These are phyloP conservation scores for Ogataea angusta DNA, from an alignment of 805 yeast genomes.

Conservation along the genomic window DNA sequence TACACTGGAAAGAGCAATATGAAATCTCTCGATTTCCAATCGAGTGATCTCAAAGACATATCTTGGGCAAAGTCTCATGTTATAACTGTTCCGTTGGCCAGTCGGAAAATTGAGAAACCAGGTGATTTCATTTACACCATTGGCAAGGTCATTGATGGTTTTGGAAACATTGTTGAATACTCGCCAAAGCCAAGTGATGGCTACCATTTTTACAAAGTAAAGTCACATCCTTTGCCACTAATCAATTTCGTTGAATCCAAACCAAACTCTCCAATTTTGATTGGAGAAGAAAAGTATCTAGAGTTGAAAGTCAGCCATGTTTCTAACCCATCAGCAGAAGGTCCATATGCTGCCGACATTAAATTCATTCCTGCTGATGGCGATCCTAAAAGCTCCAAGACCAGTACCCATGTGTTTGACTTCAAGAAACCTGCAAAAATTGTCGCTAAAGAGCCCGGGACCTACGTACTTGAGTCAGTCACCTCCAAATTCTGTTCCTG, in stretches of 20 bases:
- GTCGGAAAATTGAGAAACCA: conserved; percentile 28
- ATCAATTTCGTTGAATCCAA: conserved; percentile 42
- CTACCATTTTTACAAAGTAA: conserved; percentile 43
- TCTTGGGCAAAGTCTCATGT: conserved; percentile 33
- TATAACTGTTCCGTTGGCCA: conserved; percentile 28
- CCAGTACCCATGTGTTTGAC: conserved; percentile 28
- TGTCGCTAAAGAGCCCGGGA: conserved; percentile 58
- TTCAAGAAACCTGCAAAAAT: conserved; percentile 30
- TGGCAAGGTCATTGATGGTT: conserved; percentile 59
- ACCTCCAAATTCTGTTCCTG: conserved; percentile 67
- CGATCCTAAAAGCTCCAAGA: conserved; percentile 6
- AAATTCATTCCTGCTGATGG: conserved; percentile 31
- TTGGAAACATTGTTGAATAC: conserved; percentile 56
- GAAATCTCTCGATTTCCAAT: conserved; percentile 26
- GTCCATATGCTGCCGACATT: conserved; percentile 44
- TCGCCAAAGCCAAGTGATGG: conserved; percentile 33
- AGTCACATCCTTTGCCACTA: conserved; percentile 54
- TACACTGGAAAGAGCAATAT: conserved; percentile 22
- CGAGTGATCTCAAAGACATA: conserved; percentile 37
- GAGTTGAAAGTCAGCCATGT: conserved; percentile 27
- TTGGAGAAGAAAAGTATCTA: conserved; percentile 32
- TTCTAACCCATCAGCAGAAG: conserved; percentile 35
- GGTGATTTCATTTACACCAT: conserved; percentile 59
- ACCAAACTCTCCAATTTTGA: conserved; percentile 28
- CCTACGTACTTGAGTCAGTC: conserved; percentile 53